These are phyloP conservation scores for Ambrosia hybrid DNA, from an alignment of 140 eudicot genomes.

Conservation along the genomic window DNA sequence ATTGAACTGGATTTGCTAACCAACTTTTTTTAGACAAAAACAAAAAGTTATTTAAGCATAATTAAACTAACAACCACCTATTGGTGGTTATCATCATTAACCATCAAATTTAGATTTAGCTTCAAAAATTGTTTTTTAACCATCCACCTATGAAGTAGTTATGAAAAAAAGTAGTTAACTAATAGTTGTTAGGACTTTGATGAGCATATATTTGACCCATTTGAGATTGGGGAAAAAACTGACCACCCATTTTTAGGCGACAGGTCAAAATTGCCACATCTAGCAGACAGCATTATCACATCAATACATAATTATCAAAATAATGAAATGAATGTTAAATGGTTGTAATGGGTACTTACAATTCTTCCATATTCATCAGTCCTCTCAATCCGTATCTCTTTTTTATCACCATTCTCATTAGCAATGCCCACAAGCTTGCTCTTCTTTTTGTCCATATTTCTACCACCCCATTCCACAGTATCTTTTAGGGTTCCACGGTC, in stretches of 20 bases:
- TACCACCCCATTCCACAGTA: slow-evolving; percentile 92
- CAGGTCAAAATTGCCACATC: neutral
- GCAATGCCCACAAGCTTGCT: slow-evolving; percentile 92
- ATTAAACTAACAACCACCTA: neutral
- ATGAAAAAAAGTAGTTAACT: neutral
- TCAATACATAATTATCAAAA: neutral
- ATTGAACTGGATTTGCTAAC: neutral
- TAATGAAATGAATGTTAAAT: neutral
- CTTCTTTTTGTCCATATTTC: slow-evolving; percentile 97
- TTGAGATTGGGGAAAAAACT: too few species aligned
- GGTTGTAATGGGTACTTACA: slow-evolving; percentile 47
- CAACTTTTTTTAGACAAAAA: neutral
- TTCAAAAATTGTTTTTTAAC: neutral
- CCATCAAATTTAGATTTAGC: neutral
- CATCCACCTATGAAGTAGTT: neutral
- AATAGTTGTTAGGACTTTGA: neutral
- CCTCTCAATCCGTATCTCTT: slow-evolving; percentile 88
- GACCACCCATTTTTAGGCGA: neutral
- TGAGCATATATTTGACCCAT: neutral
- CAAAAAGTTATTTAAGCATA: too few species aligned
- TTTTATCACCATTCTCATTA: slow-evolving; percentile 55
- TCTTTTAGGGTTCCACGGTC: slow-evolving; percentile 84
- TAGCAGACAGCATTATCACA: neutral
- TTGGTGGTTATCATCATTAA: neutral
- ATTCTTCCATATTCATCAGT: slow-evolving; percentile 91